Conservation (phyloP, 2,329 filamentous ascomycete genomes). For the Penicillium vulpinum region DNA sequence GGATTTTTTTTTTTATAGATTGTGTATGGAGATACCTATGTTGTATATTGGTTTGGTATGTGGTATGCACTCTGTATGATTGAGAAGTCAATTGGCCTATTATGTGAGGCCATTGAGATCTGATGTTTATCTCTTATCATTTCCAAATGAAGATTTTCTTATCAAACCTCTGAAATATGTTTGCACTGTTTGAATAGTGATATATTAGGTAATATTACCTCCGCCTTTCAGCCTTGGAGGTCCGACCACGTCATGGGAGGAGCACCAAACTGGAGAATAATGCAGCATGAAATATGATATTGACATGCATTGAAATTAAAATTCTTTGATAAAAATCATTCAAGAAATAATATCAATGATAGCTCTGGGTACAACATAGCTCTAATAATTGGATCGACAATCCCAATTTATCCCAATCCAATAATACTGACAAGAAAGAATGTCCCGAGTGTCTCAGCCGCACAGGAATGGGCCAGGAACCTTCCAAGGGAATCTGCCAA, state of each 20-base stretch:
- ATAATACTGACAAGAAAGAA: slow-evolving; percentile 1
- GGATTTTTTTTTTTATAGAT: background rate
- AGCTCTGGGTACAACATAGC: background rate
- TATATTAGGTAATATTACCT: background rate
- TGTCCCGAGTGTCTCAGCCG: slow-evolving; percentile 11
- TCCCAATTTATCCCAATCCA: background rate
- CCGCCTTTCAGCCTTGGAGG: slow-evolving; percentile 3
- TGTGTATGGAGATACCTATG: too few species aligned
- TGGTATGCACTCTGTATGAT: too few species aligned
- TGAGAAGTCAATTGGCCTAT: background rate
- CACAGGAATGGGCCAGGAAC: slow-evolving; percentile 17
- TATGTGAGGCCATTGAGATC: background rate
- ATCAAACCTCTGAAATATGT: background rate
- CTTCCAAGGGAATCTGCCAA: slow-evolving; percentile 20
- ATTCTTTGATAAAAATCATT: background rate
- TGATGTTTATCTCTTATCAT: background rate
- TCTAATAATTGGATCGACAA: background rate
- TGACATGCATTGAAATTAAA: background rate
- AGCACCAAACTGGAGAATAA: background rate
- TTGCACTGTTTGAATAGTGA: slow-evolving; percentile 9
- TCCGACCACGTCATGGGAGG: slow-evolving; percentile 6
- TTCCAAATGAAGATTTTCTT: background rate
- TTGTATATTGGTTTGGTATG: too few species aligned
- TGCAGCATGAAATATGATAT: background rate
- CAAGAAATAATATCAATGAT: background rate